Evolutionary conservation across 495 filamentous ascomycete genomes (phyloP).

Genomic region (Darksidea phi): DNA sequence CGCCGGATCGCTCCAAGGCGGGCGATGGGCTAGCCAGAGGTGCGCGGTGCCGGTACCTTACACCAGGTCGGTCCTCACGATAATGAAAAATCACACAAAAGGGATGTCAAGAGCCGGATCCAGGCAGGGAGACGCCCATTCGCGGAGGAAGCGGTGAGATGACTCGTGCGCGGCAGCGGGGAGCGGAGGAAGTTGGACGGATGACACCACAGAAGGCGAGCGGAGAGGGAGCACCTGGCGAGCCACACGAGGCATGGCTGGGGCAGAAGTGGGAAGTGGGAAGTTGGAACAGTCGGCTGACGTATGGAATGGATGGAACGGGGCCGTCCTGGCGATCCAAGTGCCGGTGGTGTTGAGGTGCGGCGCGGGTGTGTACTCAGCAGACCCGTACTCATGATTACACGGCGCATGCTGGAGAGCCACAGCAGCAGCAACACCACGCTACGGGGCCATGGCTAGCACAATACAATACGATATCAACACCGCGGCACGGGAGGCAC

Average conservation of each 20-base stretch:
- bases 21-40: conserved; percentile 16
- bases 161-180: conserved; percentile 33
- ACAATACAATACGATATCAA: no score
- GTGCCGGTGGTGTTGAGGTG: conserved; percentile 18
- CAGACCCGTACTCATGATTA: conserved; percentile 15
- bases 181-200: conserved; percentile 34
- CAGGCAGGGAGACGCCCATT: conserved; percentile 3
- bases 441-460: no score
- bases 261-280: conserved; percentile 11
- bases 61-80: conserved; percentile 29
- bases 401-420: not conserved
- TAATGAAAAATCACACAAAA: conserved; percentile 29
- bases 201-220: conserved; percentile 23
- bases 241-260: conserved; percentile 18
- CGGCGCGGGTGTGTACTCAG: conserved; percentile 2
- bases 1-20: conserved; percentile 18
- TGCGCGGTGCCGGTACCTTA: conserved; percentile 21
- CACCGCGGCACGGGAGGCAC: no score
- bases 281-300: conserved; percentile 28
- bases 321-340: conserved; percentile 14
- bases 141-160: conserved; percentile 31
- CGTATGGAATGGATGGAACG: not conserved
- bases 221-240: conserved; percentile 15
- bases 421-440: not conserved
- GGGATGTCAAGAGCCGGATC: conserved; percentile 13